Evolutionary conservation across 2,329 filamentous ascomycete species (phyloP), one percentile per base, ranked within the genome.

Genomic region (Fusarium brevicatenulatum): DNA sequence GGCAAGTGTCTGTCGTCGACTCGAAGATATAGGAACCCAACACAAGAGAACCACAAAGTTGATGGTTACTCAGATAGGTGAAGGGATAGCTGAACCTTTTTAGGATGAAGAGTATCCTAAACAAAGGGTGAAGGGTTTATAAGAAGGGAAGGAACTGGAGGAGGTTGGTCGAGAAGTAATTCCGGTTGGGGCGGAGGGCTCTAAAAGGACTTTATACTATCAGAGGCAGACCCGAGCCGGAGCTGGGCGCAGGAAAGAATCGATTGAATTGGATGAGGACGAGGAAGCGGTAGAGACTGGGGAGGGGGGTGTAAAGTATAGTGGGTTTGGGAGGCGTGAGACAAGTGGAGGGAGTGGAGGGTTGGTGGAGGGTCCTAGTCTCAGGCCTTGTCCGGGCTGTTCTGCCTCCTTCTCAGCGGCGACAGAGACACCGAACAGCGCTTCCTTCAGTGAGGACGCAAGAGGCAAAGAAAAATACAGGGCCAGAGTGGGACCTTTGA

Each of bases 191-290:
- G 76, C 55, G 73, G 73, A 73, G 76, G 76, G 60, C 49, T 74
- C 66, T 64, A 72, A 77, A 78, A 72, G 76, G 69, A 54, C 70
- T 78, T 78, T 78, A 78, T 78, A 69, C 66, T 54, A 78, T 74
- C 69, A 76, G 69, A 70, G 36, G 70, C 71, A 76, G 69, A 71
- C 37, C 68, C 66, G 64, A 69, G 68, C 71, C 56, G 62, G 76
- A 71, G 66, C 66, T 66, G 71, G 72, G 66, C 56, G 52, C 68
- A 65, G 59, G 55, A 56, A 60, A 68, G 64, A 42, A 40, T 30
- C 25, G 36, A 70, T 55, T 62, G 66, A 64, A 70, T 43, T 66
- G 70, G 59, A 68, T 65, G 61, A 70, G 66, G 57, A 68, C 53
- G 66, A 59, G 72, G 53, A 68, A 66, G 62, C 66, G 71, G 63